Percentiles rank a stretch among this genome's conserved stretches.
phyloP scores from a whole-genome alignment of 345 rosid species.

The Psidium guajava region DNA sequence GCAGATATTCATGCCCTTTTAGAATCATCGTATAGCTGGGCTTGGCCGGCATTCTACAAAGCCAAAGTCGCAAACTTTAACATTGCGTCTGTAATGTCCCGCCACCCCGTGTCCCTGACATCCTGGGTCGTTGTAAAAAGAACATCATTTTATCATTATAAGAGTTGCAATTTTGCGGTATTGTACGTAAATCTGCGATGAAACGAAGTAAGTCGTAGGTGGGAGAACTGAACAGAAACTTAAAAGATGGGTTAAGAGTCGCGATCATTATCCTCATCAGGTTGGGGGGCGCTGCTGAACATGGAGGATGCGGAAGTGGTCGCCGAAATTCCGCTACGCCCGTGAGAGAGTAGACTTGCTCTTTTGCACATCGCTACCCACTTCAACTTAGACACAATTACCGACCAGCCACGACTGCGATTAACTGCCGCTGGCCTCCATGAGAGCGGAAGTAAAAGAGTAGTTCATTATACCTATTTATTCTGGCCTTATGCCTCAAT shows the following conservation, averaged over 20 bases:
- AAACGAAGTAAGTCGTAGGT: neutral
- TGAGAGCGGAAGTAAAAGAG: neutral
- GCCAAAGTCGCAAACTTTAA: neutral
- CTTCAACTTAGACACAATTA: slow-evolving; percentile 8
- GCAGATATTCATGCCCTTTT: neutral
- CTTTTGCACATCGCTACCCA: slow-evolving; percentile 15
- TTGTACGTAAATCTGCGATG: neutral
- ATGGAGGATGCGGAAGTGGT: neutral
- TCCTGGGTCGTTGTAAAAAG: neutral
- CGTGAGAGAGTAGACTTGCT: slow-evolving; percentile 8
- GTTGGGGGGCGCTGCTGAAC: neutral
- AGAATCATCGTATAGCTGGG: neutral
- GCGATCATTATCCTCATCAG: neutral
- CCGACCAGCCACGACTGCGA: neutral
- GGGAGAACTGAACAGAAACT: neutral
- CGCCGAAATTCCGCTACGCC: slow-evolving; percentile 14
- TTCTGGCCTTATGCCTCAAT: no score
- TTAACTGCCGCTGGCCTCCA: neutral
- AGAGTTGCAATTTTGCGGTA: neutral
- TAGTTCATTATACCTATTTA: no score
- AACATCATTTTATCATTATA: neutral
- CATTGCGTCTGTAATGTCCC: neutral
- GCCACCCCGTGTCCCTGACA: neutral
- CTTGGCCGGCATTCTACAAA: neutral
- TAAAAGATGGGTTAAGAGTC: neutral